A percentile compares a stretch with the other conserved stretches of the same genome.
Conservation (phyloP, 2,329 filamentous ascomycete species). For the Xylaria digitata region DNA sequence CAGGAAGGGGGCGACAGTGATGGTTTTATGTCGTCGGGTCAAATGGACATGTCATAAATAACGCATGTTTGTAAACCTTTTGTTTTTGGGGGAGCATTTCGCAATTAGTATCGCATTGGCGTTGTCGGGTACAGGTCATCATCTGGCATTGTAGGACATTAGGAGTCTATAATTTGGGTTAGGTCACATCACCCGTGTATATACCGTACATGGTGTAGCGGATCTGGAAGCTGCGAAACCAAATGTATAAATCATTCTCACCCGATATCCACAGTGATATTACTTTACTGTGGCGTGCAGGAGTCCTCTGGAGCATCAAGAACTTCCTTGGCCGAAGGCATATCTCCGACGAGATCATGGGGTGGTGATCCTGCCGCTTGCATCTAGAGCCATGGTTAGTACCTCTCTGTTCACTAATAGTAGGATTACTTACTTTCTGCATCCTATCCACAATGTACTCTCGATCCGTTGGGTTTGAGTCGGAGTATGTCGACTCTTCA, state of each 20-base stretch:
- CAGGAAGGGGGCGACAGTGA: conserved; percentile 48
- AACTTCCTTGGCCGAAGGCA: conserved; percentile 83
- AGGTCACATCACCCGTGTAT: conserved; percentile 39
- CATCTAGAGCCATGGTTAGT: conserved; percentile 72
- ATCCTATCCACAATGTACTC: conserved; percentile 97
- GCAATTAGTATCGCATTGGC: conserved; percentile 27
- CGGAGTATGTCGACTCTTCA: conserved; percentile 82
- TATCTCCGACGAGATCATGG: conserved; percentile 88
- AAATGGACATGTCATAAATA: conserved; percentile 62
- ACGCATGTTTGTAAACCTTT: not conserved
- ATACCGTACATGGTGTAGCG: conserved; percentile 33
- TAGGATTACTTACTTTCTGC: conserved; percentile 79
- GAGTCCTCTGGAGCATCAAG: conserved; percentile 70
- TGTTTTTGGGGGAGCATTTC: conserved; percentile 21
- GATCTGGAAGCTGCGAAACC: conserved; percentile 23
- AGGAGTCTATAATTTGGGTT: conserved; percentile 40
- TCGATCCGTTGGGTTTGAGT: conserved; percentile 82
- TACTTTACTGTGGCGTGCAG: conserved; percentile 68
- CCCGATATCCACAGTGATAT: conserved; percentile 33
- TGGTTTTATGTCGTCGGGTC: conserved; percentile 49
- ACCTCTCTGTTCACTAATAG: not conserved
- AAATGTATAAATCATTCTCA: conserved; percentile 38
- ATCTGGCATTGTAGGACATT: conserved; percentile 42
- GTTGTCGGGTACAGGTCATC: conserved; percentile 37
- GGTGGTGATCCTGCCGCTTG: conserved; percentile 94